phyloP scores from a whole-genome alignment of 2,329 filamentous ascomycete genomes.

The Botryotinia narcissicola region DNA sequence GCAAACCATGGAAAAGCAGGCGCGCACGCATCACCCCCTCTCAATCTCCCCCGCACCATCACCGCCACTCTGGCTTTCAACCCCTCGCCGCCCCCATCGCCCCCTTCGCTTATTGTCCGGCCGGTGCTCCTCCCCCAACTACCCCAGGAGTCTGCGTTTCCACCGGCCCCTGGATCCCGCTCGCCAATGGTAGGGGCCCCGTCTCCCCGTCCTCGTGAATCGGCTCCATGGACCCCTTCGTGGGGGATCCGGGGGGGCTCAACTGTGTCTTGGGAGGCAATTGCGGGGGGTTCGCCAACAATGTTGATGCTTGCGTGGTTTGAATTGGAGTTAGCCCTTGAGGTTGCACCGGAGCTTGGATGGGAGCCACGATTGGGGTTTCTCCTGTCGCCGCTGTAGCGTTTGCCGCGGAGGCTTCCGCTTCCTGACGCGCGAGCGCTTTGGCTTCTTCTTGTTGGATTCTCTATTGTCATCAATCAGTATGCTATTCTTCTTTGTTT shows the following conservation, averaged over 20 bases:
- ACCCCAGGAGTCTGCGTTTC: background rate
- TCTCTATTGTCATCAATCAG: conserved; percentile 3
- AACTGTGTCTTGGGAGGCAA: background rate
- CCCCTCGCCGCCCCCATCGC: background rate
- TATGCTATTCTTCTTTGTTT: background rate
- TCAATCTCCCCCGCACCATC: background rate
- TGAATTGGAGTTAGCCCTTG: background rate
- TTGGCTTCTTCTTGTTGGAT: conserved; percentile 18
- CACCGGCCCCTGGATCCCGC: background rate
- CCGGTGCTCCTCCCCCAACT: background rate
- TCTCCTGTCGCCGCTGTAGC: background rate
- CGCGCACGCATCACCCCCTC: background rate
- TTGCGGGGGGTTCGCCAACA: background rate
- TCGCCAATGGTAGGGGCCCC: background rate
- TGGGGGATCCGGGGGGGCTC: background rate
- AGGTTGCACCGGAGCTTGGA: background rate
- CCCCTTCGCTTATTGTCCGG: background rate
- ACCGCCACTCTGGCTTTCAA: background rate
- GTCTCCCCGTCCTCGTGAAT: conserved; percentile 3
- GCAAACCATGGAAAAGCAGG: background rate
- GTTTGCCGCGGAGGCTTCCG: background rate
- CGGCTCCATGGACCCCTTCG: background rate
- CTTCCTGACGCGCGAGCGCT: conserved; percentile 7
- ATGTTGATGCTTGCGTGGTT: background rate
- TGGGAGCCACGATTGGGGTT: background rate